Conservation (phyloP, 2,329 filamentous ascomycete species). For the Cladorrhinum sp. region DNA sequence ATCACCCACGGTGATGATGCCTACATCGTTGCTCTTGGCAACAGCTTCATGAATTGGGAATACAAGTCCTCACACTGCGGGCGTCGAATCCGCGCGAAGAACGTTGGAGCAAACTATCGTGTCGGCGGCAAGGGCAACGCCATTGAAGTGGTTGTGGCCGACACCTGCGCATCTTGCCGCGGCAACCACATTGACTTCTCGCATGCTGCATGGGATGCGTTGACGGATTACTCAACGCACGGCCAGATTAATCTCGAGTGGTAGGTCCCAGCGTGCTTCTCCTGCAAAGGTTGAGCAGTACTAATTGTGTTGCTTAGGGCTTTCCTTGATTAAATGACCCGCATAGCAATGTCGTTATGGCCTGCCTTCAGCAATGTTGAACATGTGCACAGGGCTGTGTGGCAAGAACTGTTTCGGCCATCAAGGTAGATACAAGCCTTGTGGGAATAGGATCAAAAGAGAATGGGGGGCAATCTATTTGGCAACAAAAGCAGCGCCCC, state of each 20-base stretch:
- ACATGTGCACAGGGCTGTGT: no score
- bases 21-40: constrained; percentile 12
- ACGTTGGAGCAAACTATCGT: constrained; percentile 10
- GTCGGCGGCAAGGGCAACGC: constrained; percentile 16
- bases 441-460: no score
- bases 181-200: constrained; percentile 15
- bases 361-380: no score
- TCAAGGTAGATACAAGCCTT: no score
- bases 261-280: constrained; percentile 1
- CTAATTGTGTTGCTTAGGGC: no score
- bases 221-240: constrained; percentile 8
- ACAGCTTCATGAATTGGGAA: constrained; percentile 11
- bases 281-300: no score
- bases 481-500: background rate
- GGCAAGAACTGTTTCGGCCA: no score
- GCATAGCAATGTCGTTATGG: no score
- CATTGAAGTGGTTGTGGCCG: constrained; percentile 11
- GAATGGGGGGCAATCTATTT: background rate
- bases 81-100: constrained; percentile 9
- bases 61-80: constrained; percentile 14
- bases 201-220: constrained; percentile 13
- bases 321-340: background rate
- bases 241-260: constrained; percentile 13
- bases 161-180: constrained; percentile 13
- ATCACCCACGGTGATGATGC: constrained; percentile 7